phyloP scores from a whole-genome alignment of 1,139 yeast species.

The Protomyces inundatus region DNA sequence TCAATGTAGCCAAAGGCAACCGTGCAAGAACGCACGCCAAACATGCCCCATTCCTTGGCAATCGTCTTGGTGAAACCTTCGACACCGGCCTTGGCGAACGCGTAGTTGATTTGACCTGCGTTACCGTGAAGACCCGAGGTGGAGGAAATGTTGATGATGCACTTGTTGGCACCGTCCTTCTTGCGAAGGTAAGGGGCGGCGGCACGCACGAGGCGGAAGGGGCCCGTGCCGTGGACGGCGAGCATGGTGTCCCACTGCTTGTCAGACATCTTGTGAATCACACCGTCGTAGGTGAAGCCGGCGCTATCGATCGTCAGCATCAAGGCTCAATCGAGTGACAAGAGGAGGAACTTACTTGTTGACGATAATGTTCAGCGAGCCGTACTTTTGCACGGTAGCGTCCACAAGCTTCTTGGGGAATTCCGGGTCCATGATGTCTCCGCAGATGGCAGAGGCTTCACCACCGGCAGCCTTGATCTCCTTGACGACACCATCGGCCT shows the following conservation, averaged over 20 bases:
- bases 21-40: constrained; percentile 23
- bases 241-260: constrained; percentile 75
- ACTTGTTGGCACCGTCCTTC: constrained; percentile 22
- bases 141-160: constrained; percentile 81
- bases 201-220: constrained; percentile 74
- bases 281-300: constrained; percentile 25
- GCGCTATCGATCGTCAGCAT: not conserved
- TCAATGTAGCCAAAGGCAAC: constrained; percentile 27
- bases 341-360: not conserved
- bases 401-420: constrained; percentile 25
- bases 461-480: constrained; percentile 75
- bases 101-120: constrained; percentile 95
- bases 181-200: constrained; percentile 42
- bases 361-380: constrained; percentile 22
- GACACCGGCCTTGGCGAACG: constrained; percentile 70
- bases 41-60: constrained; percentile 27
- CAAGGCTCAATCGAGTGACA: not conserved
- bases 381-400: constrained; percentile 17
- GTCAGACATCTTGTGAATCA: constrained; percentile 68
- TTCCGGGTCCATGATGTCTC: constrained; percentile 24
- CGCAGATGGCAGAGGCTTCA: constrained; percentile 51
- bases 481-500: constrained; percentile 64
- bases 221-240: constrained; percentile 77
- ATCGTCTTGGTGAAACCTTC: constrained; percentile 78
- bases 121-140: constrained; percentile 97